Percentiles rank a stretch among this genome's conserved stretches.
These are phyloP conservation scores for Lactarius deliciosus DNA, from an alignment of 768 basidiomycete genomes.

Conservation along the genomic window DNA sequence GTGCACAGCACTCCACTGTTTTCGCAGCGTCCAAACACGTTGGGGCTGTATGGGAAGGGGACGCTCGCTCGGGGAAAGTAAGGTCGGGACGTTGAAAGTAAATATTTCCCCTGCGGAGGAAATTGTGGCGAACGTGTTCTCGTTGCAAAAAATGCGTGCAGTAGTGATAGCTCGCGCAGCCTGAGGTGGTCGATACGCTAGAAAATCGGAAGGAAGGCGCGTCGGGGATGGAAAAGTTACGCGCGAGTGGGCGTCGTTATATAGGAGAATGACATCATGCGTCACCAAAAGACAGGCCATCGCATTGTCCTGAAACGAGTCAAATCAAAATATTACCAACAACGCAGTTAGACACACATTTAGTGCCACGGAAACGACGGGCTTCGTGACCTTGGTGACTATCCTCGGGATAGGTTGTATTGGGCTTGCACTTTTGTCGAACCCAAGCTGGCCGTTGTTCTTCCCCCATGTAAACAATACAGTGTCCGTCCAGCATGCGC, in stretches of 20 bases:
- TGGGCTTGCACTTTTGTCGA: constrained; percentile 71
- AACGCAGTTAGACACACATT: constrained; percentile 49
- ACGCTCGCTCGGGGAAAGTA: constrained; percentile 35
- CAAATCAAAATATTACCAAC: neutral
- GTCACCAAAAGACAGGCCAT: constrained; percentile 79
- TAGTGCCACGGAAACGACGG: constrained; percentile 70
- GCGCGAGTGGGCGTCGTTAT: constrained; percentile 72
- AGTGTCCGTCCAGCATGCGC: constrained; percentile 79
- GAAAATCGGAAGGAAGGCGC: constrained; percentile 40
- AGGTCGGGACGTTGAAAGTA: constrained; percentile 55
- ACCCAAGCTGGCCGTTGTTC: constrained; percentile 90
- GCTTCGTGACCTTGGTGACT: constrained; percentile 72
- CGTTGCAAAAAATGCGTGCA: constrained; percentile 74
- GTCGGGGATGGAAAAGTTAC: constrained; percentile 71
- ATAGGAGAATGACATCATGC: constrained; percentile 80
- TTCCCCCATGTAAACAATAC: constrained; percentile 90
- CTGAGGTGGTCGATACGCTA: constrained; percentile 80
- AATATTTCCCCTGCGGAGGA: constrained; percentile 90
- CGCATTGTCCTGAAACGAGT: constrained; percentile 61
- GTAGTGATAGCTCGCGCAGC: constrained; percentile 69
- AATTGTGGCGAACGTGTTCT: constrained; percentile 78
- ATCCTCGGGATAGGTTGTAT: constrained; percentile 76
- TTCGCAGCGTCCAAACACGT: constrained; percentile 85
- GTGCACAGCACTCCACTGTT: constrained; percentile 81
- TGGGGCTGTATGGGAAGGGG: constrained; percentile 66